Percentiles rank a stretch among this genome's conserved stretches.
Conservation (phyloP, 441 rosid genomes). For the Mallotus repandus region DNA sequence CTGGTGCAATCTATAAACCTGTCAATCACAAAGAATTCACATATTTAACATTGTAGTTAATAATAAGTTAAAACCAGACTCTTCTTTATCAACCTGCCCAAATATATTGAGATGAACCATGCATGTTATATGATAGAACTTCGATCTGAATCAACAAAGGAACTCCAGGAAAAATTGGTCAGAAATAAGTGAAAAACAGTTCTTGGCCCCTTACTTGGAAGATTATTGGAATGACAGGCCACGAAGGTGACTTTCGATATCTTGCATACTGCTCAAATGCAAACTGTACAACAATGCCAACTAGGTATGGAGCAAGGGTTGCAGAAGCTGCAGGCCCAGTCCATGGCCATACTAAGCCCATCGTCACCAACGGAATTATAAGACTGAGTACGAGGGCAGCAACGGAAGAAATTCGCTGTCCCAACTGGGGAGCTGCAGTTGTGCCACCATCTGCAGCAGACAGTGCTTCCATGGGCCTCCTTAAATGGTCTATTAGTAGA, state of each 20-base stretch:
- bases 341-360: slow-evolving; percentile 99
- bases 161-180: slow-evolving; percentile 11
- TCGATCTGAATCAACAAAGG: not conserved
- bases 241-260: slow-evolving; percentile 69
- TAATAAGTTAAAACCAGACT: not conserved
- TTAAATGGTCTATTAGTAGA: slow-evolving; percentile 56
- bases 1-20: slow-evolving; percentile 97
- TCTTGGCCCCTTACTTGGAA: slow-evolving; percentile 64
- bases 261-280: slow-evolving; percentile 89
- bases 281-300: slow-evolving; percentile 89
- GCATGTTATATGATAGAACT: not conserved
- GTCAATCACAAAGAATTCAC: slow-evolving; percentile 26
- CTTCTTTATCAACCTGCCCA: not conserved
- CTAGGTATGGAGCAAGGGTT: slow-evolving; percentile 95
- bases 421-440: slow-evolving; percentile 44
- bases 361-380: slow-evolving; percentile 89
- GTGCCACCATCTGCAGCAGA: slow-evolving; percentile 24
- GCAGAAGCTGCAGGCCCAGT: slow-evolving; percentile 99
- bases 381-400: slow-evolving; percentile 85
- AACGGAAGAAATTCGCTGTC: slow-evolving; percentile 79
- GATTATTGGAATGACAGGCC: slow-evolving; percentile 74
- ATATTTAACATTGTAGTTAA: slow-evolving; percentile 3
- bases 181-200: slow-evolving; percentile 8
- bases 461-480: slow-evolving; percentile 43
- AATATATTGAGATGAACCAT: slow-evolving; percentile 3